Evolutionary conservation across 2,329 filamentous ascomycete genomes (phyloP).

Genomic region (Drechslerella coelobrocha): DNA sequence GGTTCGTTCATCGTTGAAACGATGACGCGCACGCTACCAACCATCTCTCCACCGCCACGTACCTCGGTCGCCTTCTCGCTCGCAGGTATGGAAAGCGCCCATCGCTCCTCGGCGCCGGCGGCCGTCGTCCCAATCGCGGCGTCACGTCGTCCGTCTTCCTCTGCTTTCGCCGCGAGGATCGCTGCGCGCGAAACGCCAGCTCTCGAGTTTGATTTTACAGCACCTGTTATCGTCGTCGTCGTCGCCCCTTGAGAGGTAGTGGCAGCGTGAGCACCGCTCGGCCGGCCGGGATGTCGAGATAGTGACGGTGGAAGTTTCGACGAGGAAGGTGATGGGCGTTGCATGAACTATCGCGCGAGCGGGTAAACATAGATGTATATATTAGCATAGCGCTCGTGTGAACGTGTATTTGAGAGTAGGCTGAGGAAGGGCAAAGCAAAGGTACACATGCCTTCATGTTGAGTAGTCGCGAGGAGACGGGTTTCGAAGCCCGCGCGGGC

Average conservation of each 20-base stretch:
- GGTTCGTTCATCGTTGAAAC: no score
- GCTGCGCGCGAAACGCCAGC: conserved; percentile 21
- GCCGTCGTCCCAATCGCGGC: conserved; percentile 26
- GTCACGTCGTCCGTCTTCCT: conserved; percentile 29
- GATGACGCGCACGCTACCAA: conserved; percentile 24
- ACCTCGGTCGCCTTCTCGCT: conserved; percentile 13
- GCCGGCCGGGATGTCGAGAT: not conserved
- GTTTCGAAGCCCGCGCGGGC: conserved; percentile 26
- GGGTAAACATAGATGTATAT: not conserved
- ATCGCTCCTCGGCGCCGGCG: conserved; percentile 21
- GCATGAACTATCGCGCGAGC: conserved; percentile 42
- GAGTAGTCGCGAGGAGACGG: conserved; percentile 38
- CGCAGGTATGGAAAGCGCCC: conserved; percentile 19
- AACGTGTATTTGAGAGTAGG: not conserved
- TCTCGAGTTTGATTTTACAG: no score
- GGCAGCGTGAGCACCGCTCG: not conserved
- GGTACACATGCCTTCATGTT: conserved; percentile 40
- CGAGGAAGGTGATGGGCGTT: conserved; percentile 23
- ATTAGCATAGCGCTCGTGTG: conserved; percentile 6
- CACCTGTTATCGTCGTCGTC: not conserved
- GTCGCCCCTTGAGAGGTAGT: not conserved
- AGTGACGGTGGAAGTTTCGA: conserved; percentile 8
- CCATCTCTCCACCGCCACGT: conserved; percentile 33
- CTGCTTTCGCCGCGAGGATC: conserved; percentile 26
- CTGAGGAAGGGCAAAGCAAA: not conserved